Evolutionary conservation across 129 eudicot species (phyloP).

Genomic region (Flaveria bidentis): DNA sequence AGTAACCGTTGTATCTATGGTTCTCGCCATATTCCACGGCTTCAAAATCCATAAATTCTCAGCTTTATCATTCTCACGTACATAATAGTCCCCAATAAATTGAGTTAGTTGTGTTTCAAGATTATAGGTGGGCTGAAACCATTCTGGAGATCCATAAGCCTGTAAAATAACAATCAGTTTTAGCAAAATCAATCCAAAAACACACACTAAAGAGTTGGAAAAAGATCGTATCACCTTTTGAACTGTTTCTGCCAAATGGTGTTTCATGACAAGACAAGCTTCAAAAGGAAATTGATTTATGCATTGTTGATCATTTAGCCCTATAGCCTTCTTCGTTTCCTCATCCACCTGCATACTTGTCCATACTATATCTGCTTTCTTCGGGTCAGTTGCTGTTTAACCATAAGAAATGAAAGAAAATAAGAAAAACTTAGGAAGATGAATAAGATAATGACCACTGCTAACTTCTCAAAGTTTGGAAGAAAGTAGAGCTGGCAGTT

Average conservation of each 20-base stretch:
- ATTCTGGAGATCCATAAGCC: constrained; percentile 77
- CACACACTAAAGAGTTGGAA: background rate
- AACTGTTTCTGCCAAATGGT: constrained; percentile 93
- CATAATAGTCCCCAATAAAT: constrained; percentile 75
- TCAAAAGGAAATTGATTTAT: constrained; percentile 95
- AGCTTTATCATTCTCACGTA: constrained; percentile 58
- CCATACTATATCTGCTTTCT: constrained; percentile 94
- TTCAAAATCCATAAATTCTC: constrained; percentile 91
- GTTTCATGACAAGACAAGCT: constrained; percentile 98
- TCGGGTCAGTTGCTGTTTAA: constrained; percentile 69
- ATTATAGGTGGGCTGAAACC: constrained; percentile 97
- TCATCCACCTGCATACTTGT: constrained; percentile 88
- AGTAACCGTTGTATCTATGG: constrained; percentile 89
- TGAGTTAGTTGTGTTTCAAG: constrained; percentile 83
- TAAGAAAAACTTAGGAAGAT: background rate
- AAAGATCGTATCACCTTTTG: constrained; percentile 55
- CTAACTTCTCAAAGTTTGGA: background rate
- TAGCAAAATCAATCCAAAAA: constrained; percentile 18
- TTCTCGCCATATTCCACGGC: constrained; percentile 99
- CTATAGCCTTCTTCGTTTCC: constrained; percentile 71
- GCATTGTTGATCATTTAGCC: constrained; percentile 70
- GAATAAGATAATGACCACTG: background rate
- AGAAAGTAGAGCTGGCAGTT: background rate
- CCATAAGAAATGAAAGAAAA: constrained; percentile 14
- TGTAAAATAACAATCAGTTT: constrained; percentile 28